Evolutionary conservation across 2,329 filamentous ascomycete species (phyloP).

Genomic region (Paecilomyces variotii): DNA sequence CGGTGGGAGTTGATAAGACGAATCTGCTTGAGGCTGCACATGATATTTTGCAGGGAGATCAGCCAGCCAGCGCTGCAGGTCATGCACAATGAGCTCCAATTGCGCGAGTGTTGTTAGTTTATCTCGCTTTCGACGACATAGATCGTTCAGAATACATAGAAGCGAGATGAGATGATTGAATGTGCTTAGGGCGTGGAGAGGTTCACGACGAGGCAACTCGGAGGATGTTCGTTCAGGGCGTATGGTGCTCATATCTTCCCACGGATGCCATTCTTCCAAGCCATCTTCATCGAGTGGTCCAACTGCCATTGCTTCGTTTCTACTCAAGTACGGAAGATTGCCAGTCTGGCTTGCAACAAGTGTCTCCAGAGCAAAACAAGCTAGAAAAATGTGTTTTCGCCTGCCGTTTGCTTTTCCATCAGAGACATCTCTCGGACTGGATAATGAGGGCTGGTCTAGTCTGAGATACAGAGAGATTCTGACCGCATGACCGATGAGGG

Average conservation of each 20-base stretch:
- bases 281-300: conserved; percentile 55
- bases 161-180: conserved; percentile 44
- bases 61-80: conserved; percentile 24
- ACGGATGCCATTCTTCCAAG: conserved; percentile 66
- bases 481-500: conserved; percentile 4
- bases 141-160: conserved; percentile 24
- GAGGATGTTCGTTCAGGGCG: conserved; percentile 16
- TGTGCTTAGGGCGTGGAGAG: conserved; percentile 42
- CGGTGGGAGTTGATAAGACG: conserved; percentile 17
- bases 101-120: conserved; percentile 15
- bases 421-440: not conserved
- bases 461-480: conserved; percentile 4
- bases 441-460: conserved; percentile 8
- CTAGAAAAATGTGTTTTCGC: conserved; percentile 4
- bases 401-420: not conserved
- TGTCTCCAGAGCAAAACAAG: not conserved
- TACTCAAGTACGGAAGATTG: not conserved
- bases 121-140: conserved; percentile 20
- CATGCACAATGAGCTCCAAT: conserved; percentile 21
- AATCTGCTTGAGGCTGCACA: conserved; percentile 18
- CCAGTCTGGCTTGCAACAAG: conserved; percentile 8
- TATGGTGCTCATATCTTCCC: conserved; percentile 45
- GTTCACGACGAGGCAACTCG: conserved; percentile 25
- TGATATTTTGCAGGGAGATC: conserved; percentile 23
- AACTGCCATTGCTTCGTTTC: conserved; percentile 38